Percentiles rank a stretch among this genome's conserved stretches.
Conservation (phyloP, 495 filamentous ascomycete species). For the Penicillium steckii region DNA sequence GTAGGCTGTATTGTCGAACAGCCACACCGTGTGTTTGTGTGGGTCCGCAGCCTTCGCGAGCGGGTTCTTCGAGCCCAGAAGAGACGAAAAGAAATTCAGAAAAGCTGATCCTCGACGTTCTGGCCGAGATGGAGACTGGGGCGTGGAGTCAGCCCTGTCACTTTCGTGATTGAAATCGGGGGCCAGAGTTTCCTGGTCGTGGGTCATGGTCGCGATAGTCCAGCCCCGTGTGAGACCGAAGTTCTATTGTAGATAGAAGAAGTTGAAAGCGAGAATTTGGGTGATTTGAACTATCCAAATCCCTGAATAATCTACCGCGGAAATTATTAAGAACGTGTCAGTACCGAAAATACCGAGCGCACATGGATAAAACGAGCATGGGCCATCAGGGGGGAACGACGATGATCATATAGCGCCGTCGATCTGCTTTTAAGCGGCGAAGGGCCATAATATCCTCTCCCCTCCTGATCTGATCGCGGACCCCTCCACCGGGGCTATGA, state of each 20-base stretch:
- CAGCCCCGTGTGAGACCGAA: neutral
- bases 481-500: slow-evolving; percentile 7
- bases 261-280: neutral
- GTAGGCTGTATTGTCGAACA: slow-evolving; percentile 88
- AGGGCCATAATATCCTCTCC: neutral
- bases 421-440: slow-evolving; percentile 19
- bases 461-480: slow-evolving; percentile 5
- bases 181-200: slow-evolving; percentile 3
- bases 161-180: neutral
- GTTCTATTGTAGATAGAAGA: no score
- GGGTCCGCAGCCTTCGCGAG: slow-evolving; percentile 37
- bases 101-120: slow-evolving; percentile 33
- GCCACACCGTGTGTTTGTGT: slow-evolving; percentile 71
- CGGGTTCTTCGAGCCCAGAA: slow-evolving; percentile 30
- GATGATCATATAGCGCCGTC: slow-evolving; percentile 26
- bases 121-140: neutral
- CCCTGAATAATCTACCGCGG: no score
- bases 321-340: neutral
- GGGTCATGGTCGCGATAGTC: slow-evolving; percentile 10
- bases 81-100: slow-evolving; percentile 25
- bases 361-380: slow-evolving; percentile 10
- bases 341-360: neutral
- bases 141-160: neutral
- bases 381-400: slow-evolving; percentile 21
- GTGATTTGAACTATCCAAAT: no score